Conservation (phyloP, 1,139 yeast genomes). For the Kazachstania sp. region DNA sequence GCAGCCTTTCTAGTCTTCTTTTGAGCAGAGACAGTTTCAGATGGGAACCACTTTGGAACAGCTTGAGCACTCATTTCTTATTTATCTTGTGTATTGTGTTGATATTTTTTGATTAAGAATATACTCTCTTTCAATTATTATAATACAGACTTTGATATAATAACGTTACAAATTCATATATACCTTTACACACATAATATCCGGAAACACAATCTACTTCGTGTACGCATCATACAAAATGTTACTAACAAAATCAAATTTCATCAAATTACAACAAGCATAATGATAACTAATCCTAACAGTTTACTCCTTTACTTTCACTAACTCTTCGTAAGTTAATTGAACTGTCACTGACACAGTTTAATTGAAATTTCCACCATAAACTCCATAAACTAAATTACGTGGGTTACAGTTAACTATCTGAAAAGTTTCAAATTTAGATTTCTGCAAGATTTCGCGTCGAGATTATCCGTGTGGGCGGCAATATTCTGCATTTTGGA, state of each 20-base stretch:
- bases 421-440: too few species aligned
- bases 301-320: not conserved
- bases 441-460: too few species aligned
- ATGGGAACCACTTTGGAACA: slow-evolving; percentile 83
- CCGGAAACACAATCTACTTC: too few species aligned
- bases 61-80: slow-evolving; percentile 15
- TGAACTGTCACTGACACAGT: not conserved
- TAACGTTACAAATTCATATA: too few species aligned
- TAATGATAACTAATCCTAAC: not conserved
- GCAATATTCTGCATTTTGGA: too few species aligned
- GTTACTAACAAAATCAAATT: not conserved
- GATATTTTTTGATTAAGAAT: slow-evolving; percentile 2
- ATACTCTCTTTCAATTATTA: not conserved
- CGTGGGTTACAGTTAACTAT: too few species aligned
- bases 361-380: too few species aligned
- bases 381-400: too few species aligned
- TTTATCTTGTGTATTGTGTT: slow-evolving; percentile 2
- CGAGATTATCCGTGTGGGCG: too few species aligned
- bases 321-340: not conserved
- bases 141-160: too few species aligned
- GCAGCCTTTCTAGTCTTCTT: slow-evolving; percentile 81
- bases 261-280: not conserved
- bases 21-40: slow-evolving; percentile 85
- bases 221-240: not conserved
- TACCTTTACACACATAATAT: too few species aligned